Percentiles rank a stretch among this genome's conserved stretches.
phyloP scores from a whole-genome alignment of 2,329 filamentous ascomycete genomes.

The Nigrospora osmanthi region DNA sequence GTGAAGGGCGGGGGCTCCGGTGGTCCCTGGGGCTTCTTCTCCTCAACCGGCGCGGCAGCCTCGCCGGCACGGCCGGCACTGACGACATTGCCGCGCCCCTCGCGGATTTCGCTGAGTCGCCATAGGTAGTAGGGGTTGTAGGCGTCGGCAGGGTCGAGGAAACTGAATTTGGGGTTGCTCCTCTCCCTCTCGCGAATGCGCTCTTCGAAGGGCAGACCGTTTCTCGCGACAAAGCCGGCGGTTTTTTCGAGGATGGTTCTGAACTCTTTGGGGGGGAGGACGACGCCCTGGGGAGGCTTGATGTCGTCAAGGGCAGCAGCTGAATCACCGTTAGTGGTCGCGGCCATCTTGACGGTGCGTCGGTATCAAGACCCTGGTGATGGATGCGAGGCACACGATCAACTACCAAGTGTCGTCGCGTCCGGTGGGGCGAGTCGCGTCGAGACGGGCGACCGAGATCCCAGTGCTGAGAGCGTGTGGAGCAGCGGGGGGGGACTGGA shows the following conservation, averaged over 20 bases:
- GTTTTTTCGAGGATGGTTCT: slow-evolving; percentile 83
- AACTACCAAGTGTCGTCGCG: background rate
- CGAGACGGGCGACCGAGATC: too few species aligned
- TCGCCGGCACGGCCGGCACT: slow-evolving; percentile 69
- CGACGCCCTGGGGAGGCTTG: slow-evolving; percentile 75
- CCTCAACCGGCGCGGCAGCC: slow-evolving; percentile 35
- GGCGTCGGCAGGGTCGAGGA: slow-evolving; percentile 70
- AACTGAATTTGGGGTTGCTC: slow-evolving; percentile 84
- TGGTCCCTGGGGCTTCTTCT: slow-evolving; percentile 71
- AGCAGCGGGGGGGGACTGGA: too few species aligned
- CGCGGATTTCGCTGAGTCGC: slow-evolving; percentile 79
- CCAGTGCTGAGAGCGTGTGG: too few species aligned
- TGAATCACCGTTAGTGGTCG: slow-evolving; percentile 43
- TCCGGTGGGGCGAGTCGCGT: background rate
- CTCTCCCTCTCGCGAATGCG: slow-evolving; percentile 79
- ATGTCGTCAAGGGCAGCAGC: slow-evolving; percentile 52
- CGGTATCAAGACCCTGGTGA: slow-evolving; percentile 15
- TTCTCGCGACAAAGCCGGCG: slow-evolving; percentile 76
- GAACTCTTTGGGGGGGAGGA: slow-evolving; percentile 85
- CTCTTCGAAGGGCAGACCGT: slow-evolving; percentile 65
- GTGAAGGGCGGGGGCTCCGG: slow-evolving; percentile 79
- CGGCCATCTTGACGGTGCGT: slow-evolving; percentile 25
- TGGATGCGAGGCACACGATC: slow-evolving; percentile 1
- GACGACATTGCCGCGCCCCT: slow-evolving; percentile 72
- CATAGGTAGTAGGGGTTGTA: slow-evolving; percentile 88